Base-by-base conservation (phyloP, 164 flowering plant genomes). In the Cinnamomum micranthum region DNA sequence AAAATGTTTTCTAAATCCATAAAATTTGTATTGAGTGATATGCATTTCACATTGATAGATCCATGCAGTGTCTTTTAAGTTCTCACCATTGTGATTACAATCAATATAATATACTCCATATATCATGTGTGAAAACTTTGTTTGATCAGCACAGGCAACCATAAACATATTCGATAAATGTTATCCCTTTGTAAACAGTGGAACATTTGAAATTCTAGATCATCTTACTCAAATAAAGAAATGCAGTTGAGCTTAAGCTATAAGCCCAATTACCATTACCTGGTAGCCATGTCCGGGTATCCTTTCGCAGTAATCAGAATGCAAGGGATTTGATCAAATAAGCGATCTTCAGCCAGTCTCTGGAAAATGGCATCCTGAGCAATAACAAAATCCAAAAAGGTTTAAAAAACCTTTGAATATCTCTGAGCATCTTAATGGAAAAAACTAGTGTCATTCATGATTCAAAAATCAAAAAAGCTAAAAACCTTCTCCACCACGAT, bases 221-320 rank as follows among this genome's bases (percentile, higher is more conserved):
- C 28, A 10, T 50, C 41, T 13, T 19, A 73, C 25, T 55, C 15
- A 65, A 65, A 6, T 52, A 15, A 69, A 69, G 62, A 47, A 59
- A 69, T 23, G 9, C 22, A 69, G 7, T 31, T 47, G 41, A 12
- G 15, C 33, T 75, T 68, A 58, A 19, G 22, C 33, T 41, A 7
- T 23, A 68, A 63, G 35, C 58, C 50, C 20, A 11, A 24, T 52
- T 63, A 4, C 14, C 2, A 24, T 68, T 82, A 93, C 99, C 99
- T 90, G 35, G 99, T 94, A 31, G 98, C 99, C 55, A 96, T 84
- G 85, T 96, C 97, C 51, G 99, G 98, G 81, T 90, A 96, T n/a
- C 98, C 98, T 84, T 88, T 96, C 52, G 94, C 99, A 15, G 99
- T 94, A 75, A 96, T 88, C 64, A 96, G 82, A 80, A 94, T 91